Evolutionary conservation across 306 rosid species (phyloP).

Genomic region (Hippophae gyantsensis): DNA sequence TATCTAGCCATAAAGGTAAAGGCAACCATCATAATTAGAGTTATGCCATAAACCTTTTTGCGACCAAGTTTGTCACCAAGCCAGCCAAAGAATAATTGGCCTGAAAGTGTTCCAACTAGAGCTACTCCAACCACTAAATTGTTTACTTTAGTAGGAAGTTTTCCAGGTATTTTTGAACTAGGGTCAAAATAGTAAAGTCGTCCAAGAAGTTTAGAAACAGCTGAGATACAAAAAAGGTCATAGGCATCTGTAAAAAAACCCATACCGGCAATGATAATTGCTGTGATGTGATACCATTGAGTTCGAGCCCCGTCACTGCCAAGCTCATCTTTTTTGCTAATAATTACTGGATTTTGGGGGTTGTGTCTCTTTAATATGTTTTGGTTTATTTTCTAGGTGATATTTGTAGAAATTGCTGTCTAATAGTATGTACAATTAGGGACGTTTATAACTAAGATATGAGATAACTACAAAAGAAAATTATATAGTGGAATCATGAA

Average conservation of each 20-base stretch:
- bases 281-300: constrained; percentile 76
- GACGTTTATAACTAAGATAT: too few species aligned
- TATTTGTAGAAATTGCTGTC: too few species aligned
- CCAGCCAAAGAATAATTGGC: constrained; percentile 57
- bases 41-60: constrained; percentile 54
- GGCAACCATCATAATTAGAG: constrained; percentile 52
- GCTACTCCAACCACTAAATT: constrained; percentile 42
- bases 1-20: too few species aligned
- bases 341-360: too few species aligned
- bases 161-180: constrained; percentile 8
- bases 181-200: constrained; percentile 67
- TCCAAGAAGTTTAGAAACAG: constrained; percentile 55
- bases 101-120: constrained; percentile 44
- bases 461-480: too few species aligned
- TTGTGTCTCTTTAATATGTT: too few species aligned
- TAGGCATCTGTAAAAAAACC: constrained; percentile 79
- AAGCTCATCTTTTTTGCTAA: too few species aligned
- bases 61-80: constrained; percentile 66
- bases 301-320: constrained; percentile 10
- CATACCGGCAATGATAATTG: constrained; percentile 78
- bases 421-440: too few species aligned
- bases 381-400: too few species aligned
- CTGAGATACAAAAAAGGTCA: constrained; percentile 62
- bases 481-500: too few species aligned
- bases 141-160: constrained; percentile 26